Evolutionary conservation across 805 yeast genomes (phyloP).

Genomic region (Barnettozyma sucrosica): DNA sequence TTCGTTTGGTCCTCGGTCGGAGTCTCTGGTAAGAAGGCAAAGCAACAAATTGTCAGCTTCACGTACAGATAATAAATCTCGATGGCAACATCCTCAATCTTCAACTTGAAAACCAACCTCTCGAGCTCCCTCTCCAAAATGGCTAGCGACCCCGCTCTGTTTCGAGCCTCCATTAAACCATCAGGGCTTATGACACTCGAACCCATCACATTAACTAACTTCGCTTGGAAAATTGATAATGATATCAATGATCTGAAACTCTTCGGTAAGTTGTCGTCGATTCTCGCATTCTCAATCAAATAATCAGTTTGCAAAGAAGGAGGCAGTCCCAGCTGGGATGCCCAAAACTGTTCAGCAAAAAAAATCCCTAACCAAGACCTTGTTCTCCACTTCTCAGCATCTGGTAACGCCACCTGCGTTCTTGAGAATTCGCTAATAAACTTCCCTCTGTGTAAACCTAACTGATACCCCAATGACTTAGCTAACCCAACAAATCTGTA

Average conservation of each 20-base stretch:
- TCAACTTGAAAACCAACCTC: slow-evolving; percentile 57
- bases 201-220: slow-evolving; percentile 81
- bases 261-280: slow-evolving; percentile 57
- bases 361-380: slow-evolving; percentile 88
- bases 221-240: slow-evolving; percentile 76
- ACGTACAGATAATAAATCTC: slow-evolving; percentile 78
- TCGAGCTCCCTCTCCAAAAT: slow-evolving; percentile 75
- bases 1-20: slow-evolving; percentile 82
- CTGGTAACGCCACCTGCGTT: slow-evolving; percentile 81
- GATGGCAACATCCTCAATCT: slow-evolving; percentile 60
- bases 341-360: slow-evolving; percentile 87
- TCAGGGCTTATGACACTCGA: slow-evolving; percentile 79
- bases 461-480: slow-evolving; percentile 72
- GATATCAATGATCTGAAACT: slow-evolving; percentile 67
- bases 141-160: slow-evolving; percentile 75
- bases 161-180: slow-evolving; percentile 79
- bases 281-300: slow-evolving; percentile 69
- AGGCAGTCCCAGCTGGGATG: slow-evolving; percentile 81
- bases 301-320: slow-evolving; percentile 82
- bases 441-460: slow-evolving; percentile 88
- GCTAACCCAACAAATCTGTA: slow-evolving; percentile 87
- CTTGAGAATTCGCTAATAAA: slow-evolving; percentile 87
- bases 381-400: slow-evolving; percentile 92
- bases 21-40: slow-evolving; percentile 87
- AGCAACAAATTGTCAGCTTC: slow-evolving; percentile 75